Base-by-base conservation (phyloP, 202 grass and related monocot species). In the Eragrostis tef region DNA sequence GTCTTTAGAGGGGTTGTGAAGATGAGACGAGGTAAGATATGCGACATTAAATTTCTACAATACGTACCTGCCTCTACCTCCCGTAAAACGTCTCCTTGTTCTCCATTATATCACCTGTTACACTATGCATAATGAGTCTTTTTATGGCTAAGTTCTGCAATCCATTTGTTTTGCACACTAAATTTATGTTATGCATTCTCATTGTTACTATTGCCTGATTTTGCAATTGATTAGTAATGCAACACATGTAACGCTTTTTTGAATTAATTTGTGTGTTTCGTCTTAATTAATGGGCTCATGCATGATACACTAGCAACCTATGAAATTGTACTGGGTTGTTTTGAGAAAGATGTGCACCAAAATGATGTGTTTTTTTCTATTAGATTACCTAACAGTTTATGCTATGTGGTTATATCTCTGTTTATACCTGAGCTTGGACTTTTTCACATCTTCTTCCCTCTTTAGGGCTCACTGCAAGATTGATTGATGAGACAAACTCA, bases 1-100 rank as follows among this genome's bases (percentile, higher is more conserved):
- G 90, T 98, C 53, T 98, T 98, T 27, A 90, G 77, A 90, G 88
- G 88, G 60, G 92, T 95, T 77, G 92, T 98, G 54, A 98, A 98
- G 82, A 93, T 98, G 95, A 91, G 95, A 79, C 92, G 92, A 67
- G 95, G 95, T 98, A 95, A 90, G 92, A 80, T 79, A 39, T 5
- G 26, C 7, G 80, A 43, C 43, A 52, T 7, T 79, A 53, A 70
- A 66, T 74, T 67, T 36, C 34, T 53, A 14, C 9, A 47, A 41
- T 11, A 62, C 20, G 21, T 36, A 53, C 44, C 7, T 74, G n/a
- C 39, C 39, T 67, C 75, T 39, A 46, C 44, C 45, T 73, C n/a
- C 36, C 25, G 34, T 8, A 52, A 49, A 68, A 61, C 68, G 26
- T 41, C 15, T 15, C 14, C 9, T 44, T 52, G 13, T 64, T 56